A percentile compares a stretch with the other conserved stretches of the same genome.
phyloP scores from a whole-genome alignment of 306 rosid species.

The Fragaria nilgerrensis region DNA sequence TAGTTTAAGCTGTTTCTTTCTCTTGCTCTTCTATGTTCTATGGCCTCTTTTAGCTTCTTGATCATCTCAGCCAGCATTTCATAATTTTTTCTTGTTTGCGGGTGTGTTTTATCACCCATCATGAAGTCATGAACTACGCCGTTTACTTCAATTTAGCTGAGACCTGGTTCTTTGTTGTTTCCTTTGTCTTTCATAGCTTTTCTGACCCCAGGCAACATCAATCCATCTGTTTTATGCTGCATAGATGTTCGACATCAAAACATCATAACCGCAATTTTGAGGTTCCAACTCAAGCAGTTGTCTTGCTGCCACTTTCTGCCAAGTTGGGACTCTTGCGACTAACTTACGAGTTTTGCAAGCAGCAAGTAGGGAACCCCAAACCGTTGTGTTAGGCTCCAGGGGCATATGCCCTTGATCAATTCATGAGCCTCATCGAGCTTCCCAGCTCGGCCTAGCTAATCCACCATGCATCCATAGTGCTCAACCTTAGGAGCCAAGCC shows the following conservation, averaged over 20 bases:
- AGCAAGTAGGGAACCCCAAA: slow-evolving; percentile 62
- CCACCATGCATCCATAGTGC: slow-evolving; percentile 70
- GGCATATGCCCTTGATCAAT: slow-evolving; percentile 51
- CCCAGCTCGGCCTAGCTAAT: slow-evolving; percentile 63
- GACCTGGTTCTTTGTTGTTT: slow-evolving; percentile 57
- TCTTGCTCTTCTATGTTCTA: slow-evolving; percentile 50
- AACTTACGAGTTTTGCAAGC: slow-evolving; percentile 48
- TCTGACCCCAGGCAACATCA: slow-evolving; percentile 47
- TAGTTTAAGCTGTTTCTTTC: slow-evolving; percentile 51
- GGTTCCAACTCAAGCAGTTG: slow-evolving; percentile 56
- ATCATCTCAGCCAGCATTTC: slow-evolving; percentile 54
- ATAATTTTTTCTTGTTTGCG: slow-evolving; percentile 38
- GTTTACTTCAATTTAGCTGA: slow-evolving; percentile 54
- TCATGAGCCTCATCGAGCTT: slow-evolving; percentile 43
- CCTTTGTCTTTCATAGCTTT: slow-evolving; percentile 43
- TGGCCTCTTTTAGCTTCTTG: slow-evolving; percentile 43
- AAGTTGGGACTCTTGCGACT: slow-evolving; percentile 29
- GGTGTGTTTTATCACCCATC: slow-evolving; percentile 55
- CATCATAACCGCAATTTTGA: slow-evolving; percentile 44
- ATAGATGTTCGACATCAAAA: slow-evolving; percentile 66
- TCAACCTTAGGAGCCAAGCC: slow-evolving; percentile 53
- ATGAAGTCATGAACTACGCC: slow-evolving; percentile 55
- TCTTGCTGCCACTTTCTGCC: slow-evolving; percentile 54
- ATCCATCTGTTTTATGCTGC: slow-evolving; percentile 59
- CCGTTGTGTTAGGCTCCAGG: slow-evolving; percentile 44